Conservation (phyloP, 208 protist genomes). For the Zelonia costaricensis region DNA sequence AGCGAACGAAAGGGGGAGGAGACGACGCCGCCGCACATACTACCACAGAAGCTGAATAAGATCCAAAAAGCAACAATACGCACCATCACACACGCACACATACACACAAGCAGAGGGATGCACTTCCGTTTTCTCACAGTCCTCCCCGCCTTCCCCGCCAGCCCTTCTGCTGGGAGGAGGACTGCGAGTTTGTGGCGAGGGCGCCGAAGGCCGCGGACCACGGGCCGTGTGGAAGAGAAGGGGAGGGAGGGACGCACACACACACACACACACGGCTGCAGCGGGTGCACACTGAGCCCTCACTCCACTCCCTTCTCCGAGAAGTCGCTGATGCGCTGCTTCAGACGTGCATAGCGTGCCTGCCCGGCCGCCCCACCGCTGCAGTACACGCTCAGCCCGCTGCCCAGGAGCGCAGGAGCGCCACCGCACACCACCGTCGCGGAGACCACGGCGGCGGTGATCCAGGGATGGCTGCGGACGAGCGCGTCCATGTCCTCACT, state of each 20-base stretch:
- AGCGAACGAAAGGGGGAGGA: too few relatives aligned
- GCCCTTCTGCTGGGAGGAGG: too few relatives aligned
- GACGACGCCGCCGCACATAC: too few relatives aligned
- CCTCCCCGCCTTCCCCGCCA: too few relatives aligned
- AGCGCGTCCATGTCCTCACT: conserved; percentile 45
- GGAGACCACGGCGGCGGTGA: conserved; percentile 14
- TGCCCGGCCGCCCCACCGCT: conserved; percentile 24
- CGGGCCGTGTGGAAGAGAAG: background rate
- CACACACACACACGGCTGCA: background rate
- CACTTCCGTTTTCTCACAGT: too few relatives aligned
- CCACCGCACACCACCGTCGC: conserved; percentile 49
- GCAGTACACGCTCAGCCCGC: conserved; percentile 24
- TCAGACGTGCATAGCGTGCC: conserved; percentile 42
- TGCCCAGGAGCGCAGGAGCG: conserved; percentile 40
- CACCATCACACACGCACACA: background rate
- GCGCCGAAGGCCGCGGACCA: background rate
- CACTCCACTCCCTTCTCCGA: conserved; percentile 8
- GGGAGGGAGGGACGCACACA: background rate
- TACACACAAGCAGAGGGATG: background rate
- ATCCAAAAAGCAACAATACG: background rate
- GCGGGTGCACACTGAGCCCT: too few relatives aligned
- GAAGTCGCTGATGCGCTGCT: conserved; percentile 33
- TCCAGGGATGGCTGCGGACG: conserved; percentile 21
- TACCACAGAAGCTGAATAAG: background rate
- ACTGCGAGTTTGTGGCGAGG: background rate